These are phyloP conservation scores for Colletotrichum karsti DNA, from an alignment of 2,329 filamentous ascomycete genomes.

Conservation along the genomic window DNA sequence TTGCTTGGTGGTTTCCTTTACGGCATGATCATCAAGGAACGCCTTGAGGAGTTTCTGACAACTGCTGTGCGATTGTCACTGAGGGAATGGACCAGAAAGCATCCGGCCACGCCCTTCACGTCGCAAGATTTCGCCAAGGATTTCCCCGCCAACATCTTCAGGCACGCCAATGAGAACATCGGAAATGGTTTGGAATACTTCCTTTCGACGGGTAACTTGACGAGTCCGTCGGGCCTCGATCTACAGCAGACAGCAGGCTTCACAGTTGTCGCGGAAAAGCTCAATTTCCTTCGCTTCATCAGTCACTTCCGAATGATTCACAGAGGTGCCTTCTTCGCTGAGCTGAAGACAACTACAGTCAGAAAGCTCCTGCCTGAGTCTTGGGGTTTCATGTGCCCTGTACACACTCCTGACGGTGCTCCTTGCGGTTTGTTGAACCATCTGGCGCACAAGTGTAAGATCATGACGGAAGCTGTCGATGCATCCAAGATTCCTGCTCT, in stretches of 20 bases:
- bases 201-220: conserved; percentile 91
- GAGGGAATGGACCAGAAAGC: conserved; percentile 64
- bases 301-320: conserved; percentile 99
- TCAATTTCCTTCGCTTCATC: conserved; percentile 98
- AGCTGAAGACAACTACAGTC: conserved; percentile 96
- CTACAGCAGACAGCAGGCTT: conserved; percentile 95
- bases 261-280: conserved; percentile 96
- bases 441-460: conserved; percentile 91
- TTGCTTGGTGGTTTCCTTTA: conserved; percentile 93
- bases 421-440: conserved; percentile 96
- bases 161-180: conserved; percentile 86
- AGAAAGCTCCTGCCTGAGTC: conserved; percentile 95
- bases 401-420: conserved; percentile 95
- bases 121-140: conserved; percentile 82
- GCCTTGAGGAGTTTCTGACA: conserved; percentile 86
- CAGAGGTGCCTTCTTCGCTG: conserved; percentile 97
- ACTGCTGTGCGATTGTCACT: conserved; percentile 59
- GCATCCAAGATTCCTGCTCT: conserved; percentile 78
- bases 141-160: conserved; percentile 81
- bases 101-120: conserved; percentile 75
- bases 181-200: conserved; percentile 93
- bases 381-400: conserved; percentile 97
- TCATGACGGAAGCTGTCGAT: conserved; percentile 80
- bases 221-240: conserved; percentile 91
- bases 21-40: conserved; percentile 94